Base-by-base conservation (phyloP, 495 filamentous ascomycete genomes). In the Opeltia flavorubescens region DNA sequence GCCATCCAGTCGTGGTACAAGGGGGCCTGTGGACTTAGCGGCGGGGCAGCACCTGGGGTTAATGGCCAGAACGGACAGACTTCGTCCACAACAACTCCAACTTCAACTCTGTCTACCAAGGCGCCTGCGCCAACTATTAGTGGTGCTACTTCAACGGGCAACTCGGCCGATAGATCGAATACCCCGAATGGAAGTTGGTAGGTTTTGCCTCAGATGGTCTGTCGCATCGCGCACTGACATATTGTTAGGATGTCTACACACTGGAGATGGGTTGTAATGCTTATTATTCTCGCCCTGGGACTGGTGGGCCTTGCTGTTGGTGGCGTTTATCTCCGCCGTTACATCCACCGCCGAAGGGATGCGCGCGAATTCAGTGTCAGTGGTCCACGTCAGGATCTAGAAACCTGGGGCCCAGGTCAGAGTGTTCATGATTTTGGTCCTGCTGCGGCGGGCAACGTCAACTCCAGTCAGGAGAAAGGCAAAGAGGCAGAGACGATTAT, bases 181-280 rank as follows among this genome's bases (percentile, higher is more conserved):
- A 29, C 23, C 8, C 17, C 43, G 5, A 35, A 50, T 21, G 44
- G 48, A 21, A 36, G 46, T 31, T 58, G 55, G 55, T 58, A 50
- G 39, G 46, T 34, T 12, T 15, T 12, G 26, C 12, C 9, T 13
- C 26, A n/a, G 33, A 24, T 13, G 2, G 13, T 11, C 9, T 12
- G 7, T 38, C 13, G 15, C 4, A 17, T n/a, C 29, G 30, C 27
- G 20, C 12, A 18, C 27, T 42, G 21, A 48, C 20, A 27, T 15
- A 26, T 41, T 13, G 3, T 4, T 45, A 76, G 73, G 73, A 67
- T 67, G 58, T 60, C 61, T 33, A 56, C 60, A 8, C 73, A 76
- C 50, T 75, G 69, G 58, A 51, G 59, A 49, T 75, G 71, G 72
- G 59, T 76, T 3, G 57, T 75, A 48, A 64, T 79, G 69, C 27